A percentile compares a stretch with the other conserved stretches of the same genome.
Conservation (phyloP, 345 rosid genomes). For the Citrus unshiu region DNA sequence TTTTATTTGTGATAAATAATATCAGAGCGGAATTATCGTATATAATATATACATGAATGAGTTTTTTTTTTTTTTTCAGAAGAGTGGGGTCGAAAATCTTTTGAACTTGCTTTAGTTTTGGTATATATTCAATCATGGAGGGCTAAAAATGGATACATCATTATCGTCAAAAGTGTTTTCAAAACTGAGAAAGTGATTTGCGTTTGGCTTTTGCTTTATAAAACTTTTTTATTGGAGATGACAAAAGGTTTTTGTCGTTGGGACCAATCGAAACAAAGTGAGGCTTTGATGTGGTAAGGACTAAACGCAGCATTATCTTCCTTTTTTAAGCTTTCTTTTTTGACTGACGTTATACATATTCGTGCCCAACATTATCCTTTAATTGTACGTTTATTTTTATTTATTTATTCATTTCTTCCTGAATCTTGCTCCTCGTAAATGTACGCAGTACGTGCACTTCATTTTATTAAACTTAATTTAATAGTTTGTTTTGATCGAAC, state of each 20-base stretch:
- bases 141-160: conserved; percentile 26
- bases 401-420: not conserved
- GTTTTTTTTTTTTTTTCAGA: too few species aligned
- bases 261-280: conserved; percentile 25
- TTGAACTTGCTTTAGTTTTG: not conserved
- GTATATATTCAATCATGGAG: not conserved
- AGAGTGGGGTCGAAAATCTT: too few species aligned
- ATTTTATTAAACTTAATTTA: not conserved
- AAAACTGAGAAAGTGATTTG: conserved; percentile 15
- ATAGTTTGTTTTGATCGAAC: not conserved
- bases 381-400: not conserved
- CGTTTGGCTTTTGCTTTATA: conserved; percentile 12
- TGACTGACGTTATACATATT: conserved; percentile 15
- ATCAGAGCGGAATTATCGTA: too few species aligned
- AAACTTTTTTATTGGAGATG: conserved; percentile 34
- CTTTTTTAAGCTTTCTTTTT: not conserved
- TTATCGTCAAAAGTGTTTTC: conserved; percentile 37
- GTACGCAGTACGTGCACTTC: not conserved
- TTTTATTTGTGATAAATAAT: too few species aligned
- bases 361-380: not conserved
- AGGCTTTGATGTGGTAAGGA: conserved; percentile 32
- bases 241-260: conserved; percentile 38
- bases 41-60: too few species aligned
- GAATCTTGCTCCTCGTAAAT: not conserved
- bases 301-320: conserved; percentile 14